These are phyloP conservation scores for Boletus rubroflammeus DNA, from an alignment of 768 basidiomycete species.

Conservation along the genomic window DNA sequence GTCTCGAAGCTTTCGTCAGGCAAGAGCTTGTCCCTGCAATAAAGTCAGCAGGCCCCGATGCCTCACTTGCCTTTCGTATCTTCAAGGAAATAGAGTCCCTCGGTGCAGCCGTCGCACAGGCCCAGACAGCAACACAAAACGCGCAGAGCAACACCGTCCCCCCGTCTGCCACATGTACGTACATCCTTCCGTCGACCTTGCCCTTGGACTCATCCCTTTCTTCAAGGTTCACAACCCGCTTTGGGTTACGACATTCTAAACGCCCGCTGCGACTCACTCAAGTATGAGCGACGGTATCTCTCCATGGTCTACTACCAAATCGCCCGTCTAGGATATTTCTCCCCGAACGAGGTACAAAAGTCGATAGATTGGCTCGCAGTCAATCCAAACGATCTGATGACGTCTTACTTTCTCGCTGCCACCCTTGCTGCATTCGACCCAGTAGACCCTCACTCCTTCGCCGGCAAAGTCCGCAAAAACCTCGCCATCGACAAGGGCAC, in stretches of 20 bases:
- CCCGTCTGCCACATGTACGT: slow-evolving; percentile 52
- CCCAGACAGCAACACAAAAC: slow-evolving; percentile 56
- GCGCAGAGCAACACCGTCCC: slow-evolving; percentile 55
- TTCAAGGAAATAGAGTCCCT: slow-evolving; percentile 63
- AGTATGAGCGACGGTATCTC: slow-evolving; percentile 68
- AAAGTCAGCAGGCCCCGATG: slow-evolving; percentile 34
- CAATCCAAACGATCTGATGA: slow-evolving; percentile 65
- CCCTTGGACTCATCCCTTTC: not conserved
- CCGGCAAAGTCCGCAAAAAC: slow-evolving; percentile 43
- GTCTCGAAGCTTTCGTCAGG: slow-evolving; percentile 53
- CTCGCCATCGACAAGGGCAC: slow-evolving; percentile 46
- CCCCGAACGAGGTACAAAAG: slow-evolving; percentile 55
- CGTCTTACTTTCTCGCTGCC: slow-evolving; percentile 64
- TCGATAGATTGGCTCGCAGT: slow-evolving; percentile 69
- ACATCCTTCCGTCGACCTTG: not conserved
- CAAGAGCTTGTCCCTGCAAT: slow-evolving; percentile 48
- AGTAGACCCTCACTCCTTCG: slow-evolving; percentile 48
- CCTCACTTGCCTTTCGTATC: slow-evolving; percentile 50
- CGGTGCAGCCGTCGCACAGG: slow-evolving; percentile 49
- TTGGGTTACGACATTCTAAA: slow-evolving; percentile 66
- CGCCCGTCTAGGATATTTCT: slow-evolving; percentile 58
- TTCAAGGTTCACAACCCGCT: slow-evolving; percentile 39
- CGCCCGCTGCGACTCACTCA: slow-evolving; percentile 68
- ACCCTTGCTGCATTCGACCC: slow-evolving; percentile 66
- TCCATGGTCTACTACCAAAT: slow-evolving; percentile 61